phyloP scores from a whole-genome alignment of 179 eudicot species.

The Spinacia oleracea region DNA sequence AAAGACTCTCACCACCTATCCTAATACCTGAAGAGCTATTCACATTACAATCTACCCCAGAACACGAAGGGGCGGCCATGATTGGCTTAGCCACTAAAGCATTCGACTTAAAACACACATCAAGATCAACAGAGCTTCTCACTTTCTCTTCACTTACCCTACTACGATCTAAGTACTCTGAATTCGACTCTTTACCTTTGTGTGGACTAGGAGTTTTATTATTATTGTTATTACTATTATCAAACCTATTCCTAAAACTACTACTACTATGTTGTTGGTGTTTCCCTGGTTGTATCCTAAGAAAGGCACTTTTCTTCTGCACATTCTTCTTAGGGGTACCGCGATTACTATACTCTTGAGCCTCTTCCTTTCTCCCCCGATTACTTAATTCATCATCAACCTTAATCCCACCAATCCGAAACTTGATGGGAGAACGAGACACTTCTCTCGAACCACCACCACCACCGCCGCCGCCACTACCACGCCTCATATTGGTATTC shows the following conservation, averaged over 20 bases:
- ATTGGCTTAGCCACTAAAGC: conserved; percentile 71
- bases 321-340: conserved; percentile 41
- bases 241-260: conserved; percentile 38
- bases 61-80: conserved; percentile 40
- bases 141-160: conserved; percentile 45
- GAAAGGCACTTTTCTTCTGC: conserved; percentile 65
- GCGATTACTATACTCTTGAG: conserved; percentile 33
- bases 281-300: conserved; percentile 57
- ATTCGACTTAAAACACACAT: conserved; percentile 77
- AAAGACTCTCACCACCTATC: conserved; percentile 32
- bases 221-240: conserved; percentile 11
- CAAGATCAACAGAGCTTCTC: conserved; percentile 59
- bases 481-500: conserved; percentile 20
- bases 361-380: conserved; percentile 47
- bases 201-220: conserved; percentile 28
- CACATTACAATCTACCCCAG: conserved; percentile 30
- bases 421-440: conserved; percentile 29
- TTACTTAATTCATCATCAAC: conserved; percentile 22
- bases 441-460: conserved; percentile 23
- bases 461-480: conserved; percentile 2
- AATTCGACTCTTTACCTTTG: conserved; percentile 40
- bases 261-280: conserved; percentile 12
- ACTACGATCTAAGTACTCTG: conserved; percentile 28
- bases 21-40: conserved; percentile 29
- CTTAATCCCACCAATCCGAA: conserved; percentile 27